Percentiles rank a stretch among this genome's conserved stretches.
These are phyloP conservation scores for Elongisporangium prolatum DNA, from an alignment of 352 stramenopile genomes.

Conservation along the genomic window DNA sequence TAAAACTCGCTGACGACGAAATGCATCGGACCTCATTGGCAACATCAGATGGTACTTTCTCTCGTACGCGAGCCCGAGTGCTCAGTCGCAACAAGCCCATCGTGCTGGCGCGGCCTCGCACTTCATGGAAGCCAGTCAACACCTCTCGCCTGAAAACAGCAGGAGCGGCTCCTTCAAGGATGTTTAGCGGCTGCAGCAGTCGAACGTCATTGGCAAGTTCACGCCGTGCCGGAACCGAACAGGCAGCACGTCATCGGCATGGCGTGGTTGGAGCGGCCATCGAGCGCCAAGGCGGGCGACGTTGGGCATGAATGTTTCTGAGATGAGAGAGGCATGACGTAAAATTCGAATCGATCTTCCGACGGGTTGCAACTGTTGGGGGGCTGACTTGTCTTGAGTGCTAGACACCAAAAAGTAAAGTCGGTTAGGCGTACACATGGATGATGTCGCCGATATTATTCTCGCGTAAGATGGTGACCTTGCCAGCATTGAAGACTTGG, in stretches of 20 bases:
- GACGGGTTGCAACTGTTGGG: too few species aligned
- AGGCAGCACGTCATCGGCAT: slow-evolving; percentile 15
- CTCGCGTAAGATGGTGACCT: too few species aligned
- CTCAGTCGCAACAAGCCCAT: background rate
- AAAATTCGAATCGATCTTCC: too few species aligned
- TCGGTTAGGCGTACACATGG: too few species aligned
- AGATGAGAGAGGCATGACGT: too few species aligned
- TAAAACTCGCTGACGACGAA: slow-evolving; percentile 64
- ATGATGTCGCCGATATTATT: too few species aligned
- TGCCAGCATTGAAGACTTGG: too few species aligned
- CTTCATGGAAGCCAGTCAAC: slow-evolving; percentile 4
- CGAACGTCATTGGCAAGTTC: slow-evolving; percentile 67
- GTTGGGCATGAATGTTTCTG: too few species aligned
- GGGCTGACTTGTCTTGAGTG: too few species aligned
- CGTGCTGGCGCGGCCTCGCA: background rate
- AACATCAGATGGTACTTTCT: slow-evolving; percentile 83
- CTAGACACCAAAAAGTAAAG: too few species aligned
- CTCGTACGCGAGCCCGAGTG: slow-evolving; percentile 38
- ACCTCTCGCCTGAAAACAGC: slow-evolving; percentile 36
- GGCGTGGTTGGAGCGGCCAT: too few species aligned
- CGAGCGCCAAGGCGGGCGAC: too few species aligned
- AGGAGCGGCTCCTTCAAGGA: slow-evolving; percentile 76
- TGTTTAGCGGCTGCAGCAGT: slow-evolving; percentile 54
- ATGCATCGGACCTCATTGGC: slow-evolving; percentile 70
- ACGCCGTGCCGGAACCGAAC: slow-evolving; percentile 45